Evolutionary conservation across 805 yeast genomes (phyloP), one percentile per base, ranked within the genome.

Genomic region (Lipomyces kockii): DNA sequence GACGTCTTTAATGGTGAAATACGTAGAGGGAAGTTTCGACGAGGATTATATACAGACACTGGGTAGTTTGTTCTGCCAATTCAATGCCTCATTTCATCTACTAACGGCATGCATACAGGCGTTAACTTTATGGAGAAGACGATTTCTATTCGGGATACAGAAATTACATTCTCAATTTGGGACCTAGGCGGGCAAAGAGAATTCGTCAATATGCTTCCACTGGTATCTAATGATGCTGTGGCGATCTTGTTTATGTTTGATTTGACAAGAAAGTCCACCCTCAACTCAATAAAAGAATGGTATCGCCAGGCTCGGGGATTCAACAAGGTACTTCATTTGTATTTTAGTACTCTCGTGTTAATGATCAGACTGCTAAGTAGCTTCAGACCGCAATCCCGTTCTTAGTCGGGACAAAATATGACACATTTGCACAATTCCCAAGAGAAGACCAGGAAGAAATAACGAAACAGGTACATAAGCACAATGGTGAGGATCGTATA

Each of bases 161-260:
- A 91, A 72, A 91, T 94, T 64, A 89, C 95, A 49, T 94, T 94
- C 76, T 88, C 95, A 27, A 89, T 94, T 39, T 94, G 97, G 97
- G 99, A 94, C 78, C 80, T 94, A 12, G 99, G 99, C 29, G 99
- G 99, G 0, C 97, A 93, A 74, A 85, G 91, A 62, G 98, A 95
- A 78, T 94, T 92, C 79, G 91, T 92, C 63, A 94, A 94, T 77
- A 94, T 94, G 99, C 81, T 95, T 52, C 97, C 98, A 27, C 82
- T 94, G 65, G 97, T 94, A 14, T 89, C 96, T 17, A 87, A 89
- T 71, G 98, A 93, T 69, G 95, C 98, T 0, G 95, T 92, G 14
- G 97, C 97, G 0, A 86, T 94, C 32, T 82, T 94, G 55, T 92
- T 93, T 74, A 87, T 91, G 88, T 94, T 90, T 81, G 98, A 94